Evolutionary conservation across 495 filamentous ascomycete species (phyloP), one percentile per base, ranked within the genome.

Genomic region (Xylaria bambusicola): DNA sequence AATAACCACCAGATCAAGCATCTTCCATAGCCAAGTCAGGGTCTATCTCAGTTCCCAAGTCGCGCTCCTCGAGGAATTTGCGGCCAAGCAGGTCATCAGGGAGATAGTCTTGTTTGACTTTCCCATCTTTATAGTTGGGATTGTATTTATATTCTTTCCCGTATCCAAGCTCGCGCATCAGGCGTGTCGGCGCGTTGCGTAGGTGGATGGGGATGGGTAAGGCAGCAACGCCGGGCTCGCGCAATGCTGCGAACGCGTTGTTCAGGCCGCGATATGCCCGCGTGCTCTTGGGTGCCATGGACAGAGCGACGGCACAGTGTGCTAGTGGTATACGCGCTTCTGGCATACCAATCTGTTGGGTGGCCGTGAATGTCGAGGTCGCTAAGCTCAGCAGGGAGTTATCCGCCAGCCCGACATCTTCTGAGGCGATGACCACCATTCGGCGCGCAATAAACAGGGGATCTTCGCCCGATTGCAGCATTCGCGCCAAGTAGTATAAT

Each of bases 101-200:
- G 15, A 98, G 71, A 75, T 98, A 98, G 46, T 94, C 89, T 73
- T 98, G 94, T 64, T 78, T 81, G 17, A 97, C 92, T 66, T 77
- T 84, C n/a, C 94, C 94, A 61, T 92, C 85, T 63, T 79, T 73
- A 67, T 90, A 98, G 64, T 92, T 87, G 0, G 94, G 94, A 66
- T 95, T 95, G 72, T 98, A 98, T 68, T 98, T 98, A 70, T 98
- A 98, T 70, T 90, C 91, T 50, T 81, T 86, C 9, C 94, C 94
- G 63, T 91, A 92, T 1, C 91, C 93, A 47, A 97, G 73, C 67
- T 97, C 93, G 63, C 90, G 89, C 94, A 98, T 95, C 64, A 97
- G 66, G 65, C 84, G 82, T 6, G 94, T 98, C 1, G 93, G 92
- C 8, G 93, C 93, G 71, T 97, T 97, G 42, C 94, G 75, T 51